Evolutionary conservation across 1,284 basidiomycete species (phyloP), one percentile per base, ranked within the genome.

Genomic region (Puccinia novopanici): DNA sequence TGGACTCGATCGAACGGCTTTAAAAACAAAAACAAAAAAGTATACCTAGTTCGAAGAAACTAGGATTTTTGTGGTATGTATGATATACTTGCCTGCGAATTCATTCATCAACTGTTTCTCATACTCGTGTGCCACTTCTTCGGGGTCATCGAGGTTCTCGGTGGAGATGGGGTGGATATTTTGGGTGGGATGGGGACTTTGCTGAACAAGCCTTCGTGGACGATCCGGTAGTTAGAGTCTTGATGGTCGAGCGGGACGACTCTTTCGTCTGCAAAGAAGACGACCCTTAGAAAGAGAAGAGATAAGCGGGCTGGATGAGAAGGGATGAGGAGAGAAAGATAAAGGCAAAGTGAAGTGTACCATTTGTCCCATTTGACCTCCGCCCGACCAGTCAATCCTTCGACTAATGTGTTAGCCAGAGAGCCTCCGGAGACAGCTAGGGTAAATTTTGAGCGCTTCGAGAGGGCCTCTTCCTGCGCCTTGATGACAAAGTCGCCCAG

Each of bases 201-300:
- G 84, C 90, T 90, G 87, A 93, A 95, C 84, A 99, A 90, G 82
- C 90, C 89, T 82, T 91, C 88, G 61, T 88, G 87, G 88, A 92
- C 94, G 73, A 94, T 89, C 13, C 87, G 85, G 87, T 96, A 95
- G 87, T 99, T 99, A 57, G 93, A 95, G 85, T 98, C 95, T 76
- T 91, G 89, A 85, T 97, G 89, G 87, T 95, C 91, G 84, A 98
- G 91, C 0, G 95, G 94, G 17, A 99, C 97, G 80, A 92, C 91
- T 78, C 97, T 93, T 88, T 99, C 97, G 86, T 99, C 97, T 75
- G 92, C 94, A 86, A 98, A 99, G 88, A 93, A 99, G 84, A 99
- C 91, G 84, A 98, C 94, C 95, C 95, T 98, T n/a, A 2, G 8
- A 40, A 6, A n/a, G 8, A 17, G 13, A 40, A 19, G n/a, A 40